These are phyloP conservation scores for Imleria badia DNA, from an alignment of 768 basidiomycete species.

Conservation along the genomic window DNA sequence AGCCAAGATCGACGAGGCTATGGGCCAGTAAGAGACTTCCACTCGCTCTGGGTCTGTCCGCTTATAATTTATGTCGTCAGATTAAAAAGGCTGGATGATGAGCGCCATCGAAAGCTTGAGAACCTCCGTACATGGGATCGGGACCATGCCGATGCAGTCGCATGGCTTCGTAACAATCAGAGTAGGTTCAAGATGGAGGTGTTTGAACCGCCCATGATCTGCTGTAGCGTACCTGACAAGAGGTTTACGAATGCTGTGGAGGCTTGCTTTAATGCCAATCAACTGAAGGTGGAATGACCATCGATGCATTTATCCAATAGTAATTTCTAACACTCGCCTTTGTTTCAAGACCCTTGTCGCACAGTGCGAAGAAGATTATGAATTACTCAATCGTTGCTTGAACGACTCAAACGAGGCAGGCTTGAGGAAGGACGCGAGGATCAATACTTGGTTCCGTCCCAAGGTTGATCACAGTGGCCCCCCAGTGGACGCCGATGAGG, in stretches of 20 bases:
- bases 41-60: background rate
- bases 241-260: conserved; percentile 71
- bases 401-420: conserved; percentile 58
- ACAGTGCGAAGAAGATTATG: conserved; percentile 80
- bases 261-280: conserved; percentile 55
- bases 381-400: conserved; percentile 62
- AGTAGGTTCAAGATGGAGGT: conserved; percentile 74
- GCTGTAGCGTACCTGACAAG: conserved; percentile 64
- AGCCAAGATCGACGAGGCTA: conserved; percentile 30
- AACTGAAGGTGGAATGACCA: conserved; percentile 58
- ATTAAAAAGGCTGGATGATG: conserved; percentile 52
- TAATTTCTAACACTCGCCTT: background rate
- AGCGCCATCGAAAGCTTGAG: conserved; percentile 57
- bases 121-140: conserved; percentile 52
- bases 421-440: conserved; percentile 49
- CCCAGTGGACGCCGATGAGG: conserved; percentile 63
- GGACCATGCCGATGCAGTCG: conserved; percentile 61
- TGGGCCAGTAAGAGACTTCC: conserved; percentile 24
- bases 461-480: conserved; percentile 40
- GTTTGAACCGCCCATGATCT: conserved; percentile 82
- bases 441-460: conserved; percentile 70
- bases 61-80: conserved; percentile 35
- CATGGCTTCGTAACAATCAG: conserved; percentile 71
- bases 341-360: conserved; percentile 73
- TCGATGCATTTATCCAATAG: background rate